Conservation (phyloP, 352 stramenopile species). For the Nothophytophthora sp. region DNA sequence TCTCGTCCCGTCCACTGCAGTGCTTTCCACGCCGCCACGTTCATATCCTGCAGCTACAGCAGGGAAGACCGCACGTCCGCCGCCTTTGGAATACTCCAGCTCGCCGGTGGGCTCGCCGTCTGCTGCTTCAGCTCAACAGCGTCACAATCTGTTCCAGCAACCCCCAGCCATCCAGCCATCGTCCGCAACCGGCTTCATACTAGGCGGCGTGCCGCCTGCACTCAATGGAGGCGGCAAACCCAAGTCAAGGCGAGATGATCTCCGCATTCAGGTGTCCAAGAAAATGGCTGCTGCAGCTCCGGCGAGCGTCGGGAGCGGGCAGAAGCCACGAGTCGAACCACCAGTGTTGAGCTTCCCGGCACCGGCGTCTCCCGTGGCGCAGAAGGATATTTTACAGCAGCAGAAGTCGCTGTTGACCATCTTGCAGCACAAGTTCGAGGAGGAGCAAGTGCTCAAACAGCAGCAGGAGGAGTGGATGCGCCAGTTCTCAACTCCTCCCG, state of each 20-base stretch:
- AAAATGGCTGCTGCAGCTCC: slow-evolving; percentile 64
- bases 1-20: slow-evolving; percentile 15
- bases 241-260: slow-evolving; percentile 45
- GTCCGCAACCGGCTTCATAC: slow-evolving; percentile 1
- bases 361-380: slow-evolving; percentile 63
- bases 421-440: slow-evolving; percentile 57
- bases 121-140: slow-evolving; percentile 18
- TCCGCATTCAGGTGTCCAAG: slow-evolving; percentile 80
- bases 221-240: slow-evolving; percentile 13
- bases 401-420: slow-evolving; percentile 64
- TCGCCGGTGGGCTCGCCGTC: slow-evolving; percentile 32
- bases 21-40: slow-evolving; percentile 9
- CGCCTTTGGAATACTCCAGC: slow-evolving; percentile 33
- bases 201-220: slow-evolving; percentile 6
- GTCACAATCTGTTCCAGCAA: slow-evolving; percentile 24
- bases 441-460: slow-evolving; percentile 69
- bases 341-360: slow-evolving; percentile 41
- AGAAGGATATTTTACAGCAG: slow-evolving; percentile 59
- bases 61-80: slow-evolving; percentile 10
- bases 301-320: neutral
- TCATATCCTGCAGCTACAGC: slow-evolving; percentile 2
- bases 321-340: neutral
- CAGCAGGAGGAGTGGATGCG: slow-evolving; percentile 80
- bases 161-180: slow-evolving; percentile 8
- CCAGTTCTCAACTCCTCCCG: too few relatives aligned